These are phyloP conservation scores for Rhodofomes roseus DNA, from an alignment of 1,284 basidiomycete genomes.

Conservation along the genomic window DNA sequence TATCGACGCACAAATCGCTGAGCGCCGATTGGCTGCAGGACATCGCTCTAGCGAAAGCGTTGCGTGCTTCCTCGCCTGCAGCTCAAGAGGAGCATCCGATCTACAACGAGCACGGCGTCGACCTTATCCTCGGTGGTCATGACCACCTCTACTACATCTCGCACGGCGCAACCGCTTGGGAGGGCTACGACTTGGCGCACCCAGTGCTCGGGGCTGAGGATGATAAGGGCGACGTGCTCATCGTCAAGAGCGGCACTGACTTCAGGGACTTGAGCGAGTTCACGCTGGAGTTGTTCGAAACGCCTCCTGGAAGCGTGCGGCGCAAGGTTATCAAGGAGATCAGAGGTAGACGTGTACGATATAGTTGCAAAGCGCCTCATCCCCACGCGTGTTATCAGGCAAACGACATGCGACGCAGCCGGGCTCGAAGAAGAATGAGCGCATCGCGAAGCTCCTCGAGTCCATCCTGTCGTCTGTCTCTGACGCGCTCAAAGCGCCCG, in stretches of 20 bases:
- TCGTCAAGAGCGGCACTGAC: slow-evolving; percentile 88
- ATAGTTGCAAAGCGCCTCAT: neutral
- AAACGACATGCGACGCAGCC: slow-evolving; percentile 64
- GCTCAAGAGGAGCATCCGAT: slow-evolving; percentile 44
- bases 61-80: slow-evolving; percentile 57
- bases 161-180: slow-evolving; percentile 72
- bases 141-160: slow-evolving; percentile 88
- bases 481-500: slow-evolving; percentile 65
- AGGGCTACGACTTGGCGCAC: slow-evolving; percentile 58
- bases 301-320: slow-evolving; percentile 63
- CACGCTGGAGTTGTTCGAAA: slow-evolving; percentile 57
- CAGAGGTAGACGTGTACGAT: slow-evolving; percentile 40
- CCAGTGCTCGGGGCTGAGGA: slow-evolving; percentile 68
- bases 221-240: slow-evolving; percentile 69
- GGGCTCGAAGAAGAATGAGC: slow-evolving; percentile 53
- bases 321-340: slow-evolving; percentile 63
- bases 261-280: slow-evolving; percentile 86
- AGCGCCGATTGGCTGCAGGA: slow-evolving; percentile 42
- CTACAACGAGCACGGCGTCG: slow-evolving; percentile 68
- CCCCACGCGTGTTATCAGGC: slow-evolving; percentile 35
- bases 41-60: slow-evolving; percentile 59
- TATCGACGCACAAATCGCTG: neutral
- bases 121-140: slow-evolving; percentile 86
- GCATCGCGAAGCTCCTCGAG: slow-evolving; percentile 60
- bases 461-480: slow-evolving; percentile 71